Base-by-base conservation (phyloP, 352 stramenopile genomes). In the Globisporangium carolinianum region DNA sequence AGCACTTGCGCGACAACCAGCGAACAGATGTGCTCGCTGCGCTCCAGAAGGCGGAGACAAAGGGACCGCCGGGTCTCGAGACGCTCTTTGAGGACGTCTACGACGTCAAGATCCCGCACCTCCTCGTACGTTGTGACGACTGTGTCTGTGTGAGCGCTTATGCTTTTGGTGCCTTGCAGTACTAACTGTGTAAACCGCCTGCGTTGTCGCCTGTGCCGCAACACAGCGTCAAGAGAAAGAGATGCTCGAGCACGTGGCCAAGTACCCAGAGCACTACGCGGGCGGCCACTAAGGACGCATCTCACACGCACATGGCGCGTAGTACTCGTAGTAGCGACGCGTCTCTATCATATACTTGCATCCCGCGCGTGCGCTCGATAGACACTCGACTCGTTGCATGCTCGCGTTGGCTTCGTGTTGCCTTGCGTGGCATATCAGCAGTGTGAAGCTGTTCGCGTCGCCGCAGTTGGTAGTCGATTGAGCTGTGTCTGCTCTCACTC, bases 11-110 rank as follows among this genome's bases (percentile, higher is more conserved):
- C 38, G 84, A 98, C 47, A 86, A 92, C 15, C 92, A 98, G 63
- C 85, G 94, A 8, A 87, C 73, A 47, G 84, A 87, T 53, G 83
- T 95, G 52, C 67, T 97, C 4, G 72, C 83, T 1, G 91, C 96
- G 11, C 51, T 98, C 35, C 69, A 88, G 36, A 81, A 75, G 17
- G 96, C 95, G 3, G 97, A 99, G 73, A 79, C 76, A 9, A 98
- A 98, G 61, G 76, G 75, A 0, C 77, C 75, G 8, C 95, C 97
- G 17, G 37, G 77, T 32, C 53, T 99, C 1, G 67, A 89, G 32
- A 92, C 89, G 32, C 87, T 99, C 66, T 99, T 99, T 64, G 83
- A 96, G 39, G 97, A 99, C 69, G 97, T 99, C 4, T 99, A 99
- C 66, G 69, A 97, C 53, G 80, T 96, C 52, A 98, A 98, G 66